Conservation (phyloP, 441 rosid species). For the Daphne laureola region DNA sequence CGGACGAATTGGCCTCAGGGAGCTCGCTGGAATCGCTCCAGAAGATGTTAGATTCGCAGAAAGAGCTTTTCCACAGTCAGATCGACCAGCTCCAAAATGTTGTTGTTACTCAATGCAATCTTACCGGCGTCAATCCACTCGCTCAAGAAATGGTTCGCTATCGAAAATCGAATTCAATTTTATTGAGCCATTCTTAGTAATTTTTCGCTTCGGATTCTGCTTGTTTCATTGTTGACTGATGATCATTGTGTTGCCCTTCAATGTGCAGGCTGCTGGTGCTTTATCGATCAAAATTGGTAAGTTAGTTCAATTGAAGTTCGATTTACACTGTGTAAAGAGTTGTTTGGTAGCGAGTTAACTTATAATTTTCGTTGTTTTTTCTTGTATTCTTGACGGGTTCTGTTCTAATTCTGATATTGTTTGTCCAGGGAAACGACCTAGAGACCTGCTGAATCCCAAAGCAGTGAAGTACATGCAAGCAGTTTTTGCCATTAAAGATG, state of each 20-base stretch:
- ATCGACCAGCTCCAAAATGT: slow-evolving; percentile 76
- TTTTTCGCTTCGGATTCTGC: neutral
- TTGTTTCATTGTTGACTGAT: neutral
- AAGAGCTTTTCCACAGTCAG: slow-evolving; percentile 70
- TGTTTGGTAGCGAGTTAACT: neutral
- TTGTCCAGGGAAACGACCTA: slow-evolving; percentile 87
- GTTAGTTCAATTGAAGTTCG: slow-evolving; percentile 18
- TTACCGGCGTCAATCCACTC: slow-evolving; percentile 97
- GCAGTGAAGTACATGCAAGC: slow-evolving; percentile 93
- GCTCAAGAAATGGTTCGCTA: slow-evolving; percentile 92
- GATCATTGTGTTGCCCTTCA: slow-evolving; percentile 2
- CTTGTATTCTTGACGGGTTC: slow-evolving; percentile 3
- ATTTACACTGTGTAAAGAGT: no score
- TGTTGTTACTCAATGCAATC: slow-evolving; percentile 82
- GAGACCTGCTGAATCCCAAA: slow-evolving; percentile 93
- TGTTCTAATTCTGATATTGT: slow-evolving; percentile 14
- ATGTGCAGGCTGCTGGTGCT: slow-evolving; percentile 86
- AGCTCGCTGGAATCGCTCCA: slow-evolving; percentile 55
- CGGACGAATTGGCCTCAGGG: slow-evolving; percentile 52
- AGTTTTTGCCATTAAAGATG: slow-evolving; percentile 86
- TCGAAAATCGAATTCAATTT: neutral
- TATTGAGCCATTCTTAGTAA: neutral
- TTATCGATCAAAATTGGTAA: slow-evolving; percentile 89
- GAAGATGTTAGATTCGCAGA: slow-evolving; percentile 62
- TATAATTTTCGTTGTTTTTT: slow-evolving; percentile 17